Evolutionary conservation across 2,329 filamentous ascomycete species (phyloP).

Genomic region (Trichoderma harzianum): DNA sequence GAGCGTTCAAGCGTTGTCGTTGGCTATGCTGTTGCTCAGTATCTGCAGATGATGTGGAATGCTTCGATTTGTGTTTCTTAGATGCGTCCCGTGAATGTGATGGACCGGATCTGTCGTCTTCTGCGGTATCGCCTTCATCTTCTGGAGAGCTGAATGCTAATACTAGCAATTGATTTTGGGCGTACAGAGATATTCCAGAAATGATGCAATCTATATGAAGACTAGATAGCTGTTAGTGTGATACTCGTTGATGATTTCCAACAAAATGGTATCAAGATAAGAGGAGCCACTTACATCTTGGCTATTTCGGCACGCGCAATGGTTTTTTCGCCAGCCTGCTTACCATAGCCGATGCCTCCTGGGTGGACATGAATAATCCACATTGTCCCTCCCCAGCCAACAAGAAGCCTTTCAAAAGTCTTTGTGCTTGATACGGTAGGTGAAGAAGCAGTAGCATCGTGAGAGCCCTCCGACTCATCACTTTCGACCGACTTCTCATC

Average conservation of each 20-base stretch:
- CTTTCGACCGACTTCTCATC: constrained; percentile 76
- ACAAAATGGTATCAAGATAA: background rate
- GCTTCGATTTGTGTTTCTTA: constrained; percentile 40
- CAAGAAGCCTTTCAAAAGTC: constrained; percentile 72
- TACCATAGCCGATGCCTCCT: constrained; percentile 63
- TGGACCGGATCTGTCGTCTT: constrained; percentile 28
- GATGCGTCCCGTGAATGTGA: constrained; percentile 23
- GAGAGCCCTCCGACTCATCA: constrained; percentile 54
- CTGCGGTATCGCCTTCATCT: constrained; percentile 57
- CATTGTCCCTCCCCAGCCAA: constrained; percentile 94
- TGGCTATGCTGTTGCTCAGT: constrained; percentile 64
- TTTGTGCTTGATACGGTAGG: constrained; percentile 47
- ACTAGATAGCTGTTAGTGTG: constrained; percentile 39
- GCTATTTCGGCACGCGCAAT: constrained; percentile 84
- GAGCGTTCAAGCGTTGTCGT: constrained; percentile 70
- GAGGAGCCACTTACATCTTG: constrained; percentile 66
- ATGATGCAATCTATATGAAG: constrained; percentile 97
- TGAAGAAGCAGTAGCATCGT: constrained; percentile 39
- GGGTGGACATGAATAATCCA: constrained; percentile 93
- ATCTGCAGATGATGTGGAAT: constrained; percentile 47
- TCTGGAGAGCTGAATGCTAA: constrained; percentile 84
- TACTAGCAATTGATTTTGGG: constrained; percentile 82
- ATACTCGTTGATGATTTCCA: background rate
- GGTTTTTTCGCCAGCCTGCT: constrained; percentile 64
- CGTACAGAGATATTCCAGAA: constrained; percentile 95